Conservation (phyloP, 345 rosid species). For the Acer negundo region DNA sequence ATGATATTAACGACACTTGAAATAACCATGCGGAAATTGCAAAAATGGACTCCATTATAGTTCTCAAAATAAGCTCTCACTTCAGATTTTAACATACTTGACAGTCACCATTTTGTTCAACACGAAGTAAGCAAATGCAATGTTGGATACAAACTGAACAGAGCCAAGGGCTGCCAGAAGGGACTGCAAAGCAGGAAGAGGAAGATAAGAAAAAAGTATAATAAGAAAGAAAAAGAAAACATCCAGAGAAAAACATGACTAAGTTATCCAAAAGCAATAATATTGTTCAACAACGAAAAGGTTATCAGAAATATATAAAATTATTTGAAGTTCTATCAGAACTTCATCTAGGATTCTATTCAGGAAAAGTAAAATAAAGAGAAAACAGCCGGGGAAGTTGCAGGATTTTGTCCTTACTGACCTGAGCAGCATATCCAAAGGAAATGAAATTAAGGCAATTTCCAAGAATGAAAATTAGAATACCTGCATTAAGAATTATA, state of each 20-base stretch:
- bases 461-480: constrained; percentile 83
- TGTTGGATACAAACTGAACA: constrained; percentile 93
- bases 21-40: constrained; percentile 2
- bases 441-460: constrained; percentile 97
- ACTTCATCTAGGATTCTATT: neutral
- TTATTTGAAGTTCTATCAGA: constrained; percentile 2
- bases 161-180: constrained; percentile 99
- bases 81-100: constrained; percentile 67
- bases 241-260: constrained; percentile 7
- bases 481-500: constrained; percentile 57
- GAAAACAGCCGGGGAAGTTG: neutral
- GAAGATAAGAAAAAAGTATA: neutral
- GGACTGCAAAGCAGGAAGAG: constrained; percentile 59
- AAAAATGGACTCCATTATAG: neutral
- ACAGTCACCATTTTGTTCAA: constrained; percentile 86
- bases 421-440: constrained; percentile 99
- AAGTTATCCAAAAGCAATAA: neutral
- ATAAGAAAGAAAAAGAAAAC: neutral
- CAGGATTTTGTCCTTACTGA: constrained; percentile 28
- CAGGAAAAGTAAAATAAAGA: neutral
- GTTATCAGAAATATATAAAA: constrained; percentile 13
- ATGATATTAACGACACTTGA: constrained; percentile 16
- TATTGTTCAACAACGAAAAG: neutral
- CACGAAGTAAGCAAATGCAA: constrained; percentile 92
- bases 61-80: constrained; percentile 26